A percentile compares a stretch with the other conserved stretches of the same genome.
These are phyloP conservation scores for Rhizopogon roseolus DNA, from an alignment of 768 basidiomycete genomes.

Conservation along the genomic window DNA sequence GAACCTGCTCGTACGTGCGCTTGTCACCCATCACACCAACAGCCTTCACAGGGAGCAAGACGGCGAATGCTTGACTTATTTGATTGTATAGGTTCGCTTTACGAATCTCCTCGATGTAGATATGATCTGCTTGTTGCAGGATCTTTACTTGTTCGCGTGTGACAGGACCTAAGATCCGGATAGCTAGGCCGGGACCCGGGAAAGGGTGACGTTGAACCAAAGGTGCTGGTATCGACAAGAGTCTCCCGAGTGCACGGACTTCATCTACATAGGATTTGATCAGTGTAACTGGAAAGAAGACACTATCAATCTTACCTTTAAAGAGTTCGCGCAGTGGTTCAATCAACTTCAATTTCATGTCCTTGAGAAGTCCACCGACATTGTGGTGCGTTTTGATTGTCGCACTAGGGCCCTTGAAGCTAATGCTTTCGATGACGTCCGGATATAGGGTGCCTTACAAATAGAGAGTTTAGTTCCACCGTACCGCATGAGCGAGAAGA, in stretches of 20 bases:
- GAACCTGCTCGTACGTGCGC: constrained; percentile 90
- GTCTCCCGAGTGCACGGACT: constrained; percentile 86
- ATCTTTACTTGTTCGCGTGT: constrained; percentile 90
- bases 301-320: constrained; percentile 63
- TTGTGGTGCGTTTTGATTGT: constrained; percentile 99
- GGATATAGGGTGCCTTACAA: constrained; percentile 85
- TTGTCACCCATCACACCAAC: constrained; percentile 98
- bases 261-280: constrained; percentile 58
- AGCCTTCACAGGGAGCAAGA: constrained; percentile 91
- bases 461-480: too few species aligned
- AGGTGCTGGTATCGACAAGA: constrained; percentile 87
- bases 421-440: constrained; percentile 98
- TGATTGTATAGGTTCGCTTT: constrained; percentile 88
- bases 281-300: neutral
- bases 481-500: too few species aligned
- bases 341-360: constrained; percentile 99
- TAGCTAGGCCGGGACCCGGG: constrained; percentile 97
- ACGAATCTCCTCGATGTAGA: constrained; percentile 98
- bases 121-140: constrained; percentile 86
- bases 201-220: constrained; percentile 97
- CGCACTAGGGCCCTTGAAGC: constrained; percentile 97
- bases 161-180: constrained; percentile 95
- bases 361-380: constrained; percentile 90
- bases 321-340: constrained; percentile 97
- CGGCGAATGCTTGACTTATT: constrained; percentile 96